phyloP scores from a whole-genome alignment of 176 grass and related monocot genomes.

The Rhynchospora tenuis region DNA sequence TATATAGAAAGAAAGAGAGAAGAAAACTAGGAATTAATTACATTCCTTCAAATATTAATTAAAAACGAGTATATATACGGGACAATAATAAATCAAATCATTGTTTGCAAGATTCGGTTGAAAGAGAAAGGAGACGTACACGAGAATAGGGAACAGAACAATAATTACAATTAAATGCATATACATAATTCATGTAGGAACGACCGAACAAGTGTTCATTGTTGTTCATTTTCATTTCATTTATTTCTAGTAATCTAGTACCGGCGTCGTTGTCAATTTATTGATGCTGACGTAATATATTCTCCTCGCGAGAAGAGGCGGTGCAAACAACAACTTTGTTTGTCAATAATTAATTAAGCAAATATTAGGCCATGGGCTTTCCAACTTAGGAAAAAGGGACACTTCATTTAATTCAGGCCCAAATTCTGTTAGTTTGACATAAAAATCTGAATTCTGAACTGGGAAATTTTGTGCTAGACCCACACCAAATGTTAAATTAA shows the following conservation, averaged over 20 bases:
- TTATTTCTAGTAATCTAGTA: constrained; percentile 16
- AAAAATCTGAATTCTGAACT: no score
- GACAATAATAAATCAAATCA: background rate
- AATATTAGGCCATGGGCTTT: background rate
- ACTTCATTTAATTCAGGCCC: background rate
- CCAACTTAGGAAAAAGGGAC: background rate
- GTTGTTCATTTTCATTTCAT: background rate
- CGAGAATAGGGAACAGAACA: background rate
- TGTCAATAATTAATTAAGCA: background rate
- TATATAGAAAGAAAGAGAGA: no score
- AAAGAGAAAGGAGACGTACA: background rate
- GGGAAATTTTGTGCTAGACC: background rate
- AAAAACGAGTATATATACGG: no score
- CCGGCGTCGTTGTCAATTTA: background rate
- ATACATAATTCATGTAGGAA: background rate
- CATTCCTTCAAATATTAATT: no score
- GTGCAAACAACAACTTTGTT: background rate
- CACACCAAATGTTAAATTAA: background rate
- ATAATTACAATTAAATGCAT: background rate
- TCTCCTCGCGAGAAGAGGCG: background rate
- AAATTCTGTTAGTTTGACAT: background rate
- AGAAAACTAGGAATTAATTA: no score
- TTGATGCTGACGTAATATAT: background rate
- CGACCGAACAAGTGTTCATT: background rate
- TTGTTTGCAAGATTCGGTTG: background rate